Evolutionary conservation across 2,329 filamentous ascomycete genomes (phyloP), one percentile per base, ranked within the genome.

Genomic region (Fusarium keratoplasticum): DNA sequence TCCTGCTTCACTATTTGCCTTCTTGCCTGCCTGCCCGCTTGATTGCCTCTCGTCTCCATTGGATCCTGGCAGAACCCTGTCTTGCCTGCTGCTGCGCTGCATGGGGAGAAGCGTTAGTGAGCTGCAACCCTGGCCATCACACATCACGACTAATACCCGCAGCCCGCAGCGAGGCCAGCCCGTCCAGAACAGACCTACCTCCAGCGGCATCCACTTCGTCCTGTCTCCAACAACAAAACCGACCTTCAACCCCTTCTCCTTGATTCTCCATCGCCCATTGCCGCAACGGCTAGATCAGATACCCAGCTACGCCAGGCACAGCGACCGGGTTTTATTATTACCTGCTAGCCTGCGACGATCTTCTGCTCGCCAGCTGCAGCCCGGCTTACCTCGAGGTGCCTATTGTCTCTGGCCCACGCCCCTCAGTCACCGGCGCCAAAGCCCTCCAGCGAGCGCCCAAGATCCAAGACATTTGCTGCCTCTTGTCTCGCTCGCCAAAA

Each of bases 401-500:
- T 35, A 18, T 27, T 36, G 55, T 58, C 55, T 36, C 60, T 58
- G 59, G 40, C 64, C 55, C 22, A 36, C 55, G 33, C 55, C 35
- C 33, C 29, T 31, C 55, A 18, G 20, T 27, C 55, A 58, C 22
- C 55, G 38, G 47, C 55, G 20, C 54, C 68, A 54, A 63, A 54
- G 54, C 31, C 61, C 29, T 72, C 67, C 58, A 44, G 60, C 63
- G 52, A 44, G 60, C 61, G 52, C 60, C 66, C 62, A 64, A 58
- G 63, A 71, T 70, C 66, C 73, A 72, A 75, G 69, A 72, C 71
- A 74, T 64, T 67, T 61, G 59, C 50, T 27, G 54, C 52, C 67
- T 61, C 69, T 65, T 79, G 76, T 78, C 69, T 78, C 68, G 72
- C 57, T 59, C 66, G 60, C 60, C 68, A 77, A 65, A 76, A 75